Percentiles rank a stretch among this genome's conserved stretches.
phyloP scores from a whole-genome alignment of 306 rosid species.

The Adenanthera pavonina region DNA sequence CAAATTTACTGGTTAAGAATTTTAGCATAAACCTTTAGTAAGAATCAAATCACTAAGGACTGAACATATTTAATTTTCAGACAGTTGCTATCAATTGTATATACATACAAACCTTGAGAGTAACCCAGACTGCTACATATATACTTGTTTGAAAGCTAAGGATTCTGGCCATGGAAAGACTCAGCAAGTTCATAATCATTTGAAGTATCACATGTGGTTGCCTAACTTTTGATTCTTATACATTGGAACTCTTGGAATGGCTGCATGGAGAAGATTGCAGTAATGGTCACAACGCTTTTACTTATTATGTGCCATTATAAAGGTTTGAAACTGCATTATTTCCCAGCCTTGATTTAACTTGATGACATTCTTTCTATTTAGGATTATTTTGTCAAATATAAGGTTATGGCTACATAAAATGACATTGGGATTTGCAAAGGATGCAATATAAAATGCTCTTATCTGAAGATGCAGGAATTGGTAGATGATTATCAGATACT shows the following conservation, averaged over 20 bases:
- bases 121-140: conserved; percentile 47
- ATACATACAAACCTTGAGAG: conserved; percentile 48
- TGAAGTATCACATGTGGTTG: conserved; percentile 56
- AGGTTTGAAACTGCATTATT: conserved; percentile 25
- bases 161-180: conserved; percentile 50
- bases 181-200: conserved; percentile 49
- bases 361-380: conserved; percentile 33
- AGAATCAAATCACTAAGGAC: no score
- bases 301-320: conserved; percentile 2
- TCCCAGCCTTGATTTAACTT: conserved; percentile 10
- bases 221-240: conserved; percentile 85
- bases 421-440: conserved; percentile 27
- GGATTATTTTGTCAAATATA: conserved; percentile 26
- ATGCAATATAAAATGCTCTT: conserved; percentile 6
- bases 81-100: neutral
- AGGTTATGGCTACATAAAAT: conserved; percentile 5
- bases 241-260: conserved; percentile 94
- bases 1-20: no score
- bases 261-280: conserved; percentile 52
- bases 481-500: conserved; percentile 42
- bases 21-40: no score
- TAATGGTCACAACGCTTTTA: conserved; percentile 26
- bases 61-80: no score
- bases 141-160: conserved; percentile 58
- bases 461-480: conserved; percentile 15